Evolutionary conservation across 2,329 filamentous ascomycete genomes (phyloP).

Genomic region (Hymenoscyphus infarciens): DNA sequence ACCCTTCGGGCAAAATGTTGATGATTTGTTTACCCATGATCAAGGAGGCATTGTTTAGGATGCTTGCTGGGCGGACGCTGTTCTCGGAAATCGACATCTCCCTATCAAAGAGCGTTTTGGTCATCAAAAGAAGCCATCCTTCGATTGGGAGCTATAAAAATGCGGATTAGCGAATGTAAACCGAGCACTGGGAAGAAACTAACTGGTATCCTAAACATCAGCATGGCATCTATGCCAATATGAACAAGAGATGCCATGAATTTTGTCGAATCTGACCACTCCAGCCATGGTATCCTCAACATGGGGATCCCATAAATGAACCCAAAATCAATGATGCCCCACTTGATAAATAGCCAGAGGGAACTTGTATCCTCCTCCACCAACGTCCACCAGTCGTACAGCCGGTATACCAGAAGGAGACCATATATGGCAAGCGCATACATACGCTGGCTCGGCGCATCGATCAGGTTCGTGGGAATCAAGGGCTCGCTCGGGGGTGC

Average conservation of each 20-base stretch:
- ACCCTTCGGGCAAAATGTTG: constrained; percentile 94
- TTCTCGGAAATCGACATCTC: constrained; percentile 92
- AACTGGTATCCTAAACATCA: constrained; percentile 90
- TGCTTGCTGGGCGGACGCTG: constrained; percentile 80
- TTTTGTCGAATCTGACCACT: constrained; percentile 68
- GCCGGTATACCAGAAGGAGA: constrained; percentile 72
- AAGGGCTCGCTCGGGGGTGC: constrained; percentile 49
- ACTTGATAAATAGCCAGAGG: constrained; percentile 90
- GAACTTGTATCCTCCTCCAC: constrained; percentile 81
- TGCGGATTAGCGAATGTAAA: constrained; percentile 16
- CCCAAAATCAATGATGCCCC: constrained; percentile 79
- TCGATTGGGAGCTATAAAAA: constrained; percentile 63
- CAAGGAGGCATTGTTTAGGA: constrained; percentile 87
- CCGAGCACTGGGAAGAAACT: constrained; percentile 29
- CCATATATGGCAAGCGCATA: constrained; percentile 81
- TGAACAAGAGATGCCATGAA: constrained; percentile 69
- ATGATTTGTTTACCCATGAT: constrained; percentile 97
- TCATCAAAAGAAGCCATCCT: constrained; percentile 66
- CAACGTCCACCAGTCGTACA: constrained; percentile 80
- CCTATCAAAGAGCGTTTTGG: constrained; percentile 84
- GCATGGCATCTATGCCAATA: constrained; percentile 70
- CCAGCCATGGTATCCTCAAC: constrained; percentile 92
- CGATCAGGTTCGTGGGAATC: constrained; percentile 76
- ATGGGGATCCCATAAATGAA: constrained; percentile 86
- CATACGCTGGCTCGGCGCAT: constrained; percentile 86